Evolutionary conservation across 2,329 filamentous ascomycete species (phyloP), one percentile per base, ranked within the genome.

Genomic region (Talaromyces atroroseus): DNA sequence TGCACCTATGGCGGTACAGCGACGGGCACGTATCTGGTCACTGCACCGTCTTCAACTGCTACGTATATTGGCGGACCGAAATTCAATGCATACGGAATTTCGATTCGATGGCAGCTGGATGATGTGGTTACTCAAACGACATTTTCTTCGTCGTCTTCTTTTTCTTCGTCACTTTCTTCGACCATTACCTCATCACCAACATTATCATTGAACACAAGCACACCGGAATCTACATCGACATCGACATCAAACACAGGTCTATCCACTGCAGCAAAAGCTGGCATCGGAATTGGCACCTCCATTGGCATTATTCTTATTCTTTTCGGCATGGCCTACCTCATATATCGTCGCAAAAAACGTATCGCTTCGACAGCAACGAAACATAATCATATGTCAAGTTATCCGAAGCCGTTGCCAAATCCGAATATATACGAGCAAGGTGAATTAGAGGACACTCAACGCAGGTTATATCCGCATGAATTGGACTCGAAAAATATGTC

Each of bases 61-160:
- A 56, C 54, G 8, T 44, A 49, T 11, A 51, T 23, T 29, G 54
- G 54, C 32, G 20, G 20, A 8, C 24, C 54, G 4, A 51, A 51
- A 18, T 34, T 56, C 10, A 56, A 56, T 47, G 54, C 54, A 47
- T 56, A 56, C 18, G 54, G 54, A 18, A 45, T 56, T n/a, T 24
- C 49, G 16, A 40, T 56, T 20, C 26, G 54, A 29, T 56, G 47
- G 47, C 54, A 56, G 21, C n/a, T 29, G 6, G 36, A 36, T 29
- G 21, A 55, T 18, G 21, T 34, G 5, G 42, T 38, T 24, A 16
- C 47, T 8, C 47, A 42, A 38, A 50, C 29, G 14, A 42, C 18
- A 8, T 24, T 26, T 1, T 26, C 38, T 1, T 51, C 48, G 10
- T 24, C 54, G 36, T 26, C 12, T 12, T 24, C 36, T 10, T 23